Evolutionary conservation across 768 basidiomycete genomes (phyloP), one percentile per base, ranked within the genome.

Genomic region (Leucosporidium scottii): DNA sequence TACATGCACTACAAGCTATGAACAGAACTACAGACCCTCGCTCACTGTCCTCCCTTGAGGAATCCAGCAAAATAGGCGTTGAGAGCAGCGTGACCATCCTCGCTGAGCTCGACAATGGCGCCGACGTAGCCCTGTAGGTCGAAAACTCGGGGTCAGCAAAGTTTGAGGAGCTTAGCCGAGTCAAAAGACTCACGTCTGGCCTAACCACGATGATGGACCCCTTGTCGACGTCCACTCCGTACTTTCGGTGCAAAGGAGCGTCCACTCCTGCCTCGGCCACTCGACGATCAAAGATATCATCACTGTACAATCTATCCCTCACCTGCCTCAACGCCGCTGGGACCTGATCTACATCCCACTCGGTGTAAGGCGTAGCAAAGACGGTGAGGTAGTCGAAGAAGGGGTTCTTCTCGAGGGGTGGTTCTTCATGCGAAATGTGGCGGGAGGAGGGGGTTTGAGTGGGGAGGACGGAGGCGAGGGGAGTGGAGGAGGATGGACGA

Each of bases 191-290:
- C 39, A 44, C 78, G 66, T 78, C 78, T 2, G 78, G 78, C 36
- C 78, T 68, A 54, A 78, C 77, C 30, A 75, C 75, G 61, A 78
- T 70, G 68, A 78, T 76, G n/a, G 67, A 73, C 13, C 78, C 78
- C 21, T 60, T 59, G 18, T 63, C 66, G 62, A 72, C 55, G 58
- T 73, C 70, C 48, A 77, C 51, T 30, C 77, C 77, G 59, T 73
- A 77, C 69, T 76, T 76, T 61, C 64, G 53, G 68, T 76, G 75
- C 12, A 76, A 15, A 5, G 74, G 60, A 15, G 67, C 73, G 27
- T 70, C 65, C 23, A 63, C 66, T 23, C 68, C 65, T 13, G 53
- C 57, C 58, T 74, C 72, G 21, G 55, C 59, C 18, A 74, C 74
- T 27, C 74, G 65, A 20, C 67, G 64, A 66, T 76, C 75, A 56